A percentile compares a stretch with the other conserved stretches of the same genome.
Conservation (phyloP, 768 basidiomycete species). For the Strobilomyces confusus region DNA sequence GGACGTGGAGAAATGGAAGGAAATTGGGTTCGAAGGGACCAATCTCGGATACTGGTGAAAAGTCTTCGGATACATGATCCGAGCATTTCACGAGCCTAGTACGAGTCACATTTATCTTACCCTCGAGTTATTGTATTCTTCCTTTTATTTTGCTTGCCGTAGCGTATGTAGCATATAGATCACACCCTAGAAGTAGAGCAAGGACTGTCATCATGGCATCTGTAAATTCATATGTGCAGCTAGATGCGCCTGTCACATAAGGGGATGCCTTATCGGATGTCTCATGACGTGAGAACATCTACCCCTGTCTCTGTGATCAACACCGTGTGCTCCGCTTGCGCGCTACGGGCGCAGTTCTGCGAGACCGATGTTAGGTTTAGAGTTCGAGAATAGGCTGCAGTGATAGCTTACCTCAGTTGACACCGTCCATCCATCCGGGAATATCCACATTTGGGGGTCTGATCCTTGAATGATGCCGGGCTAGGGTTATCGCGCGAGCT, state of each 20-base stretch:
- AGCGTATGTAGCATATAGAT: conserved; percentile 14
- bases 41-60: conserved; percentile 17
- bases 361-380: background rate
- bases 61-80: background rate
- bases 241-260: background rate
- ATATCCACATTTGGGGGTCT: conserved; percentile 67
- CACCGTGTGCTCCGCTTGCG: conserved; percentile 88
- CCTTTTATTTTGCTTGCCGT: background rate
- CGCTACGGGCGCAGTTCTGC: conserved; percentile 76
- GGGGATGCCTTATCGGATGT: background rate
- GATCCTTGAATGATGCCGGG: conserved; percentile 76
- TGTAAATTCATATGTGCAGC: background rate
- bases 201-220: background rate
- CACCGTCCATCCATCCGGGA: conserved; percentile 93
- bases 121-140: no score
- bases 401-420: conserved; percentile 64
- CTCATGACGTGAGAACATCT: conserved; percentile 67
- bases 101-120: no score
- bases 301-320: conserved; percentile 73
- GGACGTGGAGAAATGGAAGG: conserved; percentile 19
- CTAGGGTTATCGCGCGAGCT: conserved; percentile 30
- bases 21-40: conserved; percentile 16
- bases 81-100: background rate
- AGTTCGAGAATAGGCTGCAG: background rate
- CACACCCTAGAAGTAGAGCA: background rate